Evolutionary conservation across 139 green algal species (phyloP).

Genomic region (Volvox reticuliferus): DNA sequence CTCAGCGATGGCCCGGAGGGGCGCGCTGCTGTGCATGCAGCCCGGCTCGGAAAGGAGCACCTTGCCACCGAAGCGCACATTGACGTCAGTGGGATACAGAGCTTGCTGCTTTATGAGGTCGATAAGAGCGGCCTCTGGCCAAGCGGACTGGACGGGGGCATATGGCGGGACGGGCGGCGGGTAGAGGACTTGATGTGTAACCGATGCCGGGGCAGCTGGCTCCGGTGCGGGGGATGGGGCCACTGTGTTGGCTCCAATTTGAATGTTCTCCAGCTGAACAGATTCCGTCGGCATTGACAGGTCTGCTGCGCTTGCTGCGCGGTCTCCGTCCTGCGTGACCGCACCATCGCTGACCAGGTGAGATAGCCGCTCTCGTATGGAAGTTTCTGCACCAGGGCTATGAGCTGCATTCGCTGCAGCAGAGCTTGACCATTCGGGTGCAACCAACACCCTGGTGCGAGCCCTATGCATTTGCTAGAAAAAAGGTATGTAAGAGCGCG

Average conservation of each 20-base stretch:
- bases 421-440: slow-evolving; percentile 27
- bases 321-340: background rate
- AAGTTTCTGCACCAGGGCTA: background rate
- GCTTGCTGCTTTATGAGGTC: slow-evolving; percentile 44
- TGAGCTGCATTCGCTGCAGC: background rate
- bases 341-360: slow-evolving; percentile 30
- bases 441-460: slow-evolving; percentile 25
- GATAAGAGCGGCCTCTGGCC: slow-evolving; percentile 16
- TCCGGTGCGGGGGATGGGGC: slow-evolving; percentile 19
- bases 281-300: background rate
- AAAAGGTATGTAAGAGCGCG: background rate
- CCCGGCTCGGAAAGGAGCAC: background rate
- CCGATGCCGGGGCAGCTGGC: background rate
- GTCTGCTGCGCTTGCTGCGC: background rate
- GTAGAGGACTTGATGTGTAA: slow-evolving; percentile 3
- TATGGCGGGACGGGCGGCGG: slow-evolving; percentile 24
- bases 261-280: background rate
- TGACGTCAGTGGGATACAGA: slow-evolving; percentile 26
- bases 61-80: background rate
- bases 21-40: background rate
- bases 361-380: slow-evolving; percentile 2
- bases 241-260: background rate
- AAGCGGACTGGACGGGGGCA: slow-evolving; percentile 15
- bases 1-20: slow-evolving; percentile 22
- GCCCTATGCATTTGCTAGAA: slow-evolving; percentile 21